Base-by-base conservation (phyloP, 2,329 filamentous ascomycete species). In the Cyphellophora europaea region DNA sequence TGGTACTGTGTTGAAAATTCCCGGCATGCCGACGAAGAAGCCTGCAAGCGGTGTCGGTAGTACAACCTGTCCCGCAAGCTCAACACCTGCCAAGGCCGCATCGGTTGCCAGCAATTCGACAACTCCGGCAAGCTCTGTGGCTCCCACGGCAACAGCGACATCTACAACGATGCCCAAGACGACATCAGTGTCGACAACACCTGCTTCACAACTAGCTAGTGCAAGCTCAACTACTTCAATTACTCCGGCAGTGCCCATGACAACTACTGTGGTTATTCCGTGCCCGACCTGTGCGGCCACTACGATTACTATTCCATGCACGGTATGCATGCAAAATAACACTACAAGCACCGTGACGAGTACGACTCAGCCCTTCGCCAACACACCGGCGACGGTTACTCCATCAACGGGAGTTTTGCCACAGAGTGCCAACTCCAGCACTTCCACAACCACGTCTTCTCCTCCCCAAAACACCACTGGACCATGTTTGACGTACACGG, bases 1-100 rank as follows among this genome's bases (percentile, higher is more conserved):
- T 11, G 44, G 44, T 8, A 39, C 46, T 28, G 18, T 23, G 4
- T 34, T 49, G 12, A 35, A 31, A 5, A 35, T 49, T n/a, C 45
- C 45, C 4, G 38, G 42, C 21, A 25, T 16, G 6, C 17, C 29
- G 12, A 15, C 21, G 8, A 25, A 25, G 21, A 25, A n/a, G 21
- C 21, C 21, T 8, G 8, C 21, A 8, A 25, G 21, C n/a, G 21
- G 21, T 8, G 21, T 25, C 21, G n/a, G n/a, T n/a, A 25, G 21
- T 8, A 40, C 35, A 2, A 31, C 27, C 6, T 44, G 43, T 31
- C 6, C 35, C 18, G n/a, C n/a, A n/a, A 32, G 27, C n/a, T 37
- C 38, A 25, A 25, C 21, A n/a, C 8, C 21, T n/a, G 21, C n/a
- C 21, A 25, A 25, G 21, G 8, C 21, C 21, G 21, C 8, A 8